phyloP scores from a whole-genome alignment of 176 grass and related monocot species.

The Chloris gayana region DNA sequence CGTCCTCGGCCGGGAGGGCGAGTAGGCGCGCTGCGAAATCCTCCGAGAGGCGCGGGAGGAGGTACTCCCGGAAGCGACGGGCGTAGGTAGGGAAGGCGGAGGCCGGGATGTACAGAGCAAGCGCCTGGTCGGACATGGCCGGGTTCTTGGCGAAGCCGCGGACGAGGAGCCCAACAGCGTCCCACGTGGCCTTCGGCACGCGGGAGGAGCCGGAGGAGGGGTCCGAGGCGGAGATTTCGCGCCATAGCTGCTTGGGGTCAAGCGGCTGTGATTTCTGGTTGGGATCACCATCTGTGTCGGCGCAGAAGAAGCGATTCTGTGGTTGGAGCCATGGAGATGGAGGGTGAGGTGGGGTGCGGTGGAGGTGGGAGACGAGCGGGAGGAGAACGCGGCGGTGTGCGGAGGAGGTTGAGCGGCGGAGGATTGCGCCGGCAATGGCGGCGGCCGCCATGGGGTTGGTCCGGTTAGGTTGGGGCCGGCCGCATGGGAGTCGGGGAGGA shows the following conservation, averaged over 20 bases:
- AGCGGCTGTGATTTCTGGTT: constrained; percentile 18
- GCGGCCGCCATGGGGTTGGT: constrained; percentile 32
- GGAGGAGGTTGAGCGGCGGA: constrained; percentile 35
- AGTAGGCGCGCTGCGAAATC: constrained; percentile 45
- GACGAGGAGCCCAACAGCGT: constrained; percentile 44
- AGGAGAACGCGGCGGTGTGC: constrained; percentile 27
- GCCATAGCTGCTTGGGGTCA: constrained; percentile 61
- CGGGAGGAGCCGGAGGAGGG: constrained; percentile 25
- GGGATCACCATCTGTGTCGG: constrained; percentile 13
- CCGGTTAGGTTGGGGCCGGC: constrained; percentile 31
- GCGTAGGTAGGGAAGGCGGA: constrained; percentile 60
- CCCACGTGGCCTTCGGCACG: constrained; percentile 61
- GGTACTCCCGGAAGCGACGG: constrained; percentile 59
- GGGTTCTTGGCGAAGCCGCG: constrained; percentile 70
- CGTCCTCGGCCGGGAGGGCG: constrained; percentile 37
- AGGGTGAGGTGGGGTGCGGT: constrained; percentile 13
- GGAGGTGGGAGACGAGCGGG: constrained; percentile 36
- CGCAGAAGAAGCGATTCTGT: constrained; percentile 38
- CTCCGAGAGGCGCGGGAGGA: constrained; percentile 54
- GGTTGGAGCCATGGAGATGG: constrained; percentile 35
- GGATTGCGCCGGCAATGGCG: constrained; percentile 29
- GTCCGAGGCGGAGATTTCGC: constrained; percentile 49
- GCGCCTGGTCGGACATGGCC: constrained; percentile 73
- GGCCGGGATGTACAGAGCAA: constrained; percentile 79
- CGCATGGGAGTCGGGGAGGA: constrained; percentile 17